phyloP scores from a whole-genome alignment of 352 stramenopile species.

The Thalassiosira sp. region DNA sequence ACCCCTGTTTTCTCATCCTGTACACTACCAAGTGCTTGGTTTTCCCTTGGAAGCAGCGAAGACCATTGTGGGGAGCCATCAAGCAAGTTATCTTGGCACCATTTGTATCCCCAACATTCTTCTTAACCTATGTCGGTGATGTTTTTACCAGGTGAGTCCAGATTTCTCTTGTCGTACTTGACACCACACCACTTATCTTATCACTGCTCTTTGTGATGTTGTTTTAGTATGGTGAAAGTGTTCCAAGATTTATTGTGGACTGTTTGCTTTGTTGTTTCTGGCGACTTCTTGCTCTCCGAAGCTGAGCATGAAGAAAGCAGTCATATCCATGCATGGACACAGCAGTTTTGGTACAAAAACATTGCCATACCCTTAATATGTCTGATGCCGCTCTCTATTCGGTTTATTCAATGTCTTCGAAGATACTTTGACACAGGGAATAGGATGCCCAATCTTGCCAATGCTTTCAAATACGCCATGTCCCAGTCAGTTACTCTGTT shows the following conservation, averaged over 20 bases:
- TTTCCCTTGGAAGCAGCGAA: slow-evolving; percentile 87
- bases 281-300: slow-evolving; percentile 88
- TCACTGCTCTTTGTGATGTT: neutral
- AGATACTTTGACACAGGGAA: slow-evolving; percentile 93
- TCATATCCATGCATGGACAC: slow-evolving; percentile 73
- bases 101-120: slow-evolving; percentile 91
- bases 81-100: slow-evolving; percentile 89
- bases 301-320: slow-evolving; percentile 61
- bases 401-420: slow-evolving; percentile 95
- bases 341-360: slow-evolving; percentile 91
- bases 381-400: slow-evolving; percentile 92
- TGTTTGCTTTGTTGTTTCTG: slow-evolving; percentile 92
- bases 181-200: neutral
- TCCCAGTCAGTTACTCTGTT: slow-evolving; percentile 86
- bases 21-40: slow-evolving; percentile 93
- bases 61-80: slow-evolving; percentile 88
- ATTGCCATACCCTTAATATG: slow-evolving; percentile 93
- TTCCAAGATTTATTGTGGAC: slow-evolving; percentile 89
- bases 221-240: slow-evolving; percentile 73
- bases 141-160: slow-evolving; percentile 74
- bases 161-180: neutral
- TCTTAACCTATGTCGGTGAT: slow-evolving; percentile 88
- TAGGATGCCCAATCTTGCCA: slow-evolving; percentile 93
- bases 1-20: slow-evolving; percentile 89
- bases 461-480: slow-evolving; percentile 92